Evolutionary conservation across 164 flowering plant species (phyloP), one percentile per base, ranked within the genome.

Genomic region (Dillenia turbinata): DNA sequence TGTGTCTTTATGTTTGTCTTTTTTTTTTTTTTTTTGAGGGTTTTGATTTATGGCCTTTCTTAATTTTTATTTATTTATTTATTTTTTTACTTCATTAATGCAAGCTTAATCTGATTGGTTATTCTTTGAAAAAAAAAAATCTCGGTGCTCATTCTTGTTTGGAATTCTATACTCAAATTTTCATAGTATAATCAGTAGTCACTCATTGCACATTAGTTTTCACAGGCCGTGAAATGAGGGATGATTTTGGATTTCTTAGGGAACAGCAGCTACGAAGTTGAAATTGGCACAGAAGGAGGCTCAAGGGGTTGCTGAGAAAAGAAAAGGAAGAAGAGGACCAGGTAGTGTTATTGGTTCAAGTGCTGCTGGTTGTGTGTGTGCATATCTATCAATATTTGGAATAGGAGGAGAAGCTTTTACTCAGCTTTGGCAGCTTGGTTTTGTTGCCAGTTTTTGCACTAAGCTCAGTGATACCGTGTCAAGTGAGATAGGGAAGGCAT

Each of bases 291-390:
- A 94, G 64, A 94, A 94, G 73, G 97, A 90, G 75, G 89, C 97
- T 43, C 92, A 85, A 66, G 99, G 97, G 12, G 84, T 95, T 60
- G 99, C 97, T 44, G 99, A 95, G 81, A 91, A 95, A 76, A 81
- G 87, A 65, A 88, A 80, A 74, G 99, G 97, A 65, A 84, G 97
- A 74, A 78, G 99, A 69, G 97, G 99, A 11, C 99, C 97, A 1
- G 88, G 94, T 17, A 95, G 99, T 80, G 99, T 95, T 45, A 80
- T 91, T 68, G 99, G 99, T 59, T 95, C 97, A 12, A 89, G 99
- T 80, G 92, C 97, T 66, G 97, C 99, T 64, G 99, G 99, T 52
- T 95, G 97, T 72, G 83, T 95, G 47, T 95, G 96, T 77, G 96
- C 96, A 46, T 69, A 83, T 63, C 79, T 90, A 49, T 82, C 88